Base-by-base conservation (phyloP, 202 grass and related monocot genomes). In the Musa balbisiana region DNA sequence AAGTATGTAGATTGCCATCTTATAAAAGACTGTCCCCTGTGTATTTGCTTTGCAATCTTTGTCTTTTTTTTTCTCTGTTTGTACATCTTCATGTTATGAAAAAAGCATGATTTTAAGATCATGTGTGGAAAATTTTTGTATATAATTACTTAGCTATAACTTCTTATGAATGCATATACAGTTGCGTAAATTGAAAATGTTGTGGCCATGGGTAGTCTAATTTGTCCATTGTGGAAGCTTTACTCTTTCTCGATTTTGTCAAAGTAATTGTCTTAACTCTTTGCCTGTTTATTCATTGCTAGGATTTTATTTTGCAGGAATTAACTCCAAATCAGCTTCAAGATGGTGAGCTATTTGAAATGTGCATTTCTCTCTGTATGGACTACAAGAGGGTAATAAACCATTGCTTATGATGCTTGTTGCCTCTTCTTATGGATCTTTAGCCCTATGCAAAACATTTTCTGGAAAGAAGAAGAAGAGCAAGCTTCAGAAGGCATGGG, bases 381-480 rank as follows among this genome's bases (percentile, higher is more conserved):
- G 23, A 69, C 9, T 51, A 64, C 51, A 64, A 52, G 21, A 76
- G 12, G 20, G 20, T 52, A 59, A 69, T 13, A n/a, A 20, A 16
- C 12, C 51, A 9, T 10, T 68, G 63, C 12, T 67, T 26, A 73
- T 21, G 5, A 70, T 50, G 23, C 20, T 25, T 74, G 53, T 73
- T 27, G 19, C n/a, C 26, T 75, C 1, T 22, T 50, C 20, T 72
- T 59, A 53, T 49, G 78, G 25, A 43, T 13, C 53, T 22, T 16
- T 75, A 98, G 90, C 85, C 0, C 90, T 98, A 80, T 77, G 84
- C 77, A 93, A 88, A 77, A 89, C 87, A 78, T 93, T 98, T 80
- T 85, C 85, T 33, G 77, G 68, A 27, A 74, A 83, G 78, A 98
- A 93, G 80, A 93, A 78, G 83, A 93, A 89, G 83, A 75, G 87